Base-by-base conservation (phyloP, 1,284 basidiomycete genomes). In the Pyrrhoderma noxium region DNA sequence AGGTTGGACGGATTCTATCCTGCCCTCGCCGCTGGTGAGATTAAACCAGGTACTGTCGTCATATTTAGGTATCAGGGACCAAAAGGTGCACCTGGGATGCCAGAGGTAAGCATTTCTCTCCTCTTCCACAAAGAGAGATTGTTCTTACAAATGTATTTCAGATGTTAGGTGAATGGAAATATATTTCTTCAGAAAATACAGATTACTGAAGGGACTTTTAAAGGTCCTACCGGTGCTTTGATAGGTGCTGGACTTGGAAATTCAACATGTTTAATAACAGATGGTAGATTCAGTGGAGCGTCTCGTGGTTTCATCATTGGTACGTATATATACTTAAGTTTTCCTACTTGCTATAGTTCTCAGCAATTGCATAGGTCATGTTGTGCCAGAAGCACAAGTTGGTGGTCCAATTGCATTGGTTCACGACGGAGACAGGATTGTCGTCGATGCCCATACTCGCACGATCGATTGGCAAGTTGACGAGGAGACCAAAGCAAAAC, bases 21-120 rank as follows among this genome's bases (percentile, higher is more conserved):
- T 47, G 83, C 91, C 8, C 80, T 99, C 39, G 85, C 86, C 64
- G 76, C 71, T 5, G 91, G 91, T 11, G 81, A 88, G 57, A 89
- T 99, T 66, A 92, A 84, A 62, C 72, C 84, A 27, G 93, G 93
- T 0, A 89, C 77, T 57, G 84, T 95, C 27, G 77, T 96, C 54
- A 86, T 98, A 44, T 85, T 98, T 70, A 78, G 94, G 56, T 98
- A 98, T 67, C 89, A 95, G 66, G 94, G 94, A 19, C 94, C 94
- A 2, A 95, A 93, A 69, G 93, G 94, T 51, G 94, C 86, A 25
- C 94, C 93, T 18, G 93, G 94, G 45, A 98, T 98, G 95, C 95
- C 95, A 14, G 95, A 98, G 69, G 78, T 79, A 47, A 45, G 64
- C 56, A 25, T 31, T 13, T 35, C 1, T 16, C 21, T 56, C 3